Percentiles rank a stretch among this genome's conserved stretches.
These are phyloP conservation scores for Yamadazyma oceani DNA, from an alignment of 1,139 yeast genomes.

Conservation along the genomic window DNA sequence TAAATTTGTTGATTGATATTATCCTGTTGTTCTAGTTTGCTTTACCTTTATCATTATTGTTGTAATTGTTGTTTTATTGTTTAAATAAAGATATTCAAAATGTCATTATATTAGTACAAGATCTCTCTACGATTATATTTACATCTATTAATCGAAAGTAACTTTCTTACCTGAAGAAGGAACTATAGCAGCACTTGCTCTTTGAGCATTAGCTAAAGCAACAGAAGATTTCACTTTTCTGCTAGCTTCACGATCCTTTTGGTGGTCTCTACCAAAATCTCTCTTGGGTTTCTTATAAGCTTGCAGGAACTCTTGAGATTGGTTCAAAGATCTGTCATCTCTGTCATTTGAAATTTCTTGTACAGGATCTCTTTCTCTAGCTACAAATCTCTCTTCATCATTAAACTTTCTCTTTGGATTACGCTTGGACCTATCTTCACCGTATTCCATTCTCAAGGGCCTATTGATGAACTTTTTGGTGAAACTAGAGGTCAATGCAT, in stretches of 20 bases:
- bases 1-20: slow-evolving; percentile 6
- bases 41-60: too few relatives aligned
- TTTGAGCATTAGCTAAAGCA: slow-evolving; percentile 84
- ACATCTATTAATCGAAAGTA: slow-evolving; percentile 58
- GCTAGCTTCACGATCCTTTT: slow-evolving; percentile 19
- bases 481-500: slow-evolving; percentile 72
- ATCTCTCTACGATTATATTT: too few relatives aligned
- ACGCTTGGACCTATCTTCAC: slow-evolving; percentile 91
- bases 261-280: slow-evolving; percentile 5
- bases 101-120: slow-evolving; percentile 4
- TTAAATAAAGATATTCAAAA: too few relatives aligned
- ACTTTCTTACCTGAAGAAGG: slow-evolving; percentile 88
- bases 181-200: slow-evolving; percentile 89
- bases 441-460: slow-evolving; percentile 82
- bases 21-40: too few relatives aligned
- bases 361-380: slow-evolving; percentile 11
- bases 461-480: slow-evolving; percentile 71
- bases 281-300: slow-evolving; percentile 6
- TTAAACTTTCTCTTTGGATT: slow-evolving; percentile 44
- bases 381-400: slow-evolving; percentile 18
- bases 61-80: slow-evolving; percentile 1
- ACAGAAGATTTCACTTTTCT: slow-evolving; percentile 73
- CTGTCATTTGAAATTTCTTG: slow-evolving; percentile 1
- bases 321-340: slow-evolving; percentile 6
- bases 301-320: slow-evolving; percentile 11